Percentiles rank a stretch among this genome's conserved stretches.
Evolutionary conservation across 2,329 filamentous ascomycete genomes (phyloP).

Genomic region (Phyllosticta citriasiana): DNA sequence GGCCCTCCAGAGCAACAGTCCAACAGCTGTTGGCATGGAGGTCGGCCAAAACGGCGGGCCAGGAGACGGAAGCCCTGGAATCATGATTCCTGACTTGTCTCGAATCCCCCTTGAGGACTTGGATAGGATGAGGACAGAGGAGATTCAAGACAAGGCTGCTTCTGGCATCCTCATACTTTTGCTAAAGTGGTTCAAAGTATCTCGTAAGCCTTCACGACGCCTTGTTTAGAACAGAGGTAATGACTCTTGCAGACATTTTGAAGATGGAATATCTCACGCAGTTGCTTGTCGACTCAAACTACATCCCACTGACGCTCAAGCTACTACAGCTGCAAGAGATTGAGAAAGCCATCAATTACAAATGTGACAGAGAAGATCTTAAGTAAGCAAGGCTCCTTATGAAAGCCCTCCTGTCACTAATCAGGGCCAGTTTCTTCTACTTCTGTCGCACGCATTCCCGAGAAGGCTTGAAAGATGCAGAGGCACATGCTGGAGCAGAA

Average conservation of each 20-base stretch:
- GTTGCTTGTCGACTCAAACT: conserved; percentile 87
- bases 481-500: conserved; percentile 24
- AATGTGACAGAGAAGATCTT: conserved; percentile 69
- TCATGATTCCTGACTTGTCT: conserved; percentile 18
- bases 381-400: conserved; percentile 46
- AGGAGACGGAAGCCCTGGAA: conserved; percentile 20
- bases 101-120: conserved; percentile 54
- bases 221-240: neutral
- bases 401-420: conserved; percentile 12
- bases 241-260: conserved; percentile 57
- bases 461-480: conserved; percentile 33
- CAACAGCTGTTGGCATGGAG: conserved; percentile 35
- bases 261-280: conserved; percentile 96
- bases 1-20: conserved; percentile 45
- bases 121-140: conserved; percentile 69
- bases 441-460: conserved; percentile 71
- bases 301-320: conserved; percentile 84
- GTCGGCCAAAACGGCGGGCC: conserved; percentile 30
- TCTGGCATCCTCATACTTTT: conserved; percentile 82
- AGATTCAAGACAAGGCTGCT: conserved; percentile 84
- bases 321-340: conserved; percentile 91
- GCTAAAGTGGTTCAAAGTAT: conserved; percentile 92
- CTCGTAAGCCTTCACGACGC: conserved; percentile 52
- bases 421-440: conserved; percentile 63
- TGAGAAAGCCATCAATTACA: conserved; percentile 78